Conservation (phyloP, 805 yeast genomes). For the Wickerhamiella lipophila region DNA sequence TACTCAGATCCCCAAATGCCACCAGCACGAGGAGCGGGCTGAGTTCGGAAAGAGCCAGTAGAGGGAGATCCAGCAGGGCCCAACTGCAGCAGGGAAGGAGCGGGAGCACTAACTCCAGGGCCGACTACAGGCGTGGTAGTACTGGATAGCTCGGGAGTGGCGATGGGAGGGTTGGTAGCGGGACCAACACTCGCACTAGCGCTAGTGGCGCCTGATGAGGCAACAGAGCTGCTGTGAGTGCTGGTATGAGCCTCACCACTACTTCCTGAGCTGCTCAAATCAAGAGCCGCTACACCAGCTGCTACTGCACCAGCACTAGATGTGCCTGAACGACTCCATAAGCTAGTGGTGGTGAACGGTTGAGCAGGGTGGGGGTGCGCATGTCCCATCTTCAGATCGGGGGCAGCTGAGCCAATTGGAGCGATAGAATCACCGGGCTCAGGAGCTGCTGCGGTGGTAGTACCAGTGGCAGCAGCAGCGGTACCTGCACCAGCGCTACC, state of each 20-base stretch:
- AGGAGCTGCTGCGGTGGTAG: not conserved
- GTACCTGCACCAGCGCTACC: not conserved
- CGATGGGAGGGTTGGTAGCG: not conserved
- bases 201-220: not conserved
- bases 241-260: not conserved
- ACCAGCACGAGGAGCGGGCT: constrained; percentile 3
- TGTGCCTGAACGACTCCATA: constrained; percentile 2
- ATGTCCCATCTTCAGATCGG: not conserved
- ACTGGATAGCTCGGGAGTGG: constrained; percentile 24
- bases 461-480: not conserved
- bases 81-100: constrained; percentile 21
- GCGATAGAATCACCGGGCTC: not conserved
- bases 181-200: not conserved
- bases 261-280: constrained; percentile 27
- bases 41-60: constrained; percentile 4
- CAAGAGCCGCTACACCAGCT: constrained; percentile 22
- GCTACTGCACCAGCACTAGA: constrained; percentile 1
- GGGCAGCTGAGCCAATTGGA: not conserved
- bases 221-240: not conserved
- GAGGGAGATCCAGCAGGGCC: constrained; percentile 8
- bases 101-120: not conserved
- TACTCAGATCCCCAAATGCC: constrained; percentile 13
- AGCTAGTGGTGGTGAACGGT: not conserved
- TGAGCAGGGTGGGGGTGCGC: not conserved
- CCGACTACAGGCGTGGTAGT: not conserved